Percentiles rank a stretch among this genome's conserved stretches.
These are phyloP conservation scores for Cutaneotrichosporon sp. DNA, from an alignment of 1,284 basidiomycete species.

Conservation along the genomic window DNA sequence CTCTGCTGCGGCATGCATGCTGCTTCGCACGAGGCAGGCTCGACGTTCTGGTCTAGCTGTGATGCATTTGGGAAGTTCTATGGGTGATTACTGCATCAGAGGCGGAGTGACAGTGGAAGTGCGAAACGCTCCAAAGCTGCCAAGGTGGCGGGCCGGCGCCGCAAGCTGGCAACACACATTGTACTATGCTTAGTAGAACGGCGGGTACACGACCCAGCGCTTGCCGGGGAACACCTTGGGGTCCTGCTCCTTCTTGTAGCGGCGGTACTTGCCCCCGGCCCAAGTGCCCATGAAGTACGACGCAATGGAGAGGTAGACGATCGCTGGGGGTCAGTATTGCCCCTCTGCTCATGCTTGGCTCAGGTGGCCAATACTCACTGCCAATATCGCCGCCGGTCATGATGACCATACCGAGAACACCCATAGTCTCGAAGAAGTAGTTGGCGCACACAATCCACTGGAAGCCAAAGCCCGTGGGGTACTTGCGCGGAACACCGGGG, in stretches of 20 bases:
- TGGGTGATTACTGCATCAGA: no score
- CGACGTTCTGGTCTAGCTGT: no score
- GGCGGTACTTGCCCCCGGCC: slow-evolving; percentile 86
- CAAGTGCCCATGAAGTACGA: slow-evolving; percentile 74
- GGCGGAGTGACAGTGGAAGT: no score
- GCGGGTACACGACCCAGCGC: slow-evolving; percentile 31
- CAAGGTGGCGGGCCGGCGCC: no score
- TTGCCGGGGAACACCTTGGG: slow-evolving; percentile 53
- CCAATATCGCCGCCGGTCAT: slow-evolving; percentile 71
- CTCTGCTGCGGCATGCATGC: no score
- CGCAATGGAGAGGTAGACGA: slow-evolving; percentile 65
- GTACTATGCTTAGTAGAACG: slow-evolving; percentile 5
- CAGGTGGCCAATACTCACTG: slow-evolving; percentile 53
- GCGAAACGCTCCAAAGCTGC: no score
- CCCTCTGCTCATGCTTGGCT: no score
- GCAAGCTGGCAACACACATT: no score
- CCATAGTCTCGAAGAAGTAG: slow-evolving; percentile 86
- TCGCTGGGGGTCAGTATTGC: slow-evolving; percentile 51
- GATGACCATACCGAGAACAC: slow-evolving; percentile 66
- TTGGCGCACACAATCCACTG: slow-evolving; percentile 81
- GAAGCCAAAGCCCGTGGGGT: slow-evolving; percentile 78
- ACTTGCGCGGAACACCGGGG: slow-evolving; percentile 71
- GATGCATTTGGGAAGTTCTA: no score
- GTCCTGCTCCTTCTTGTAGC: slow-evolving; percentile 91
- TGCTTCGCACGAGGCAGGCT: no score